Evolutionary conservation across 257 asterid species (phyloP).

Genomic region (Anisodus tanguticus): DNA sequence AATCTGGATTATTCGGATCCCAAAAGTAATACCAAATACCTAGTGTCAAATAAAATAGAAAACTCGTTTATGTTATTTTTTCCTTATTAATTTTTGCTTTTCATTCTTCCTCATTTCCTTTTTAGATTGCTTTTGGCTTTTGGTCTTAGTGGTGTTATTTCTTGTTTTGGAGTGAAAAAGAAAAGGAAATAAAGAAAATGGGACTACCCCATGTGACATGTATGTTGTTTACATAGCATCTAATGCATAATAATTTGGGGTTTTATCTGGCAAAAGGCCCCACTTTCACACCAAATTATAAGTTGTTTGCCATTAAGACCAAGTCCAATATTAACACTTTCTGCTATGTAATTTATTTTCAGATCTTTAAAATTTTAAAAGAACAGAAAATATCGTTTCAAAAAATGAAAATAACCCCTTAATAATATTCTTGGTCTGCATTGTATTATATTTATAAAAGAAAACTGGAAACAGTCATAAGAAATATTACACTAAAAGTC

Average conservation of each 20-base stretch:
- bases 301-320: constrained; percentile 39
- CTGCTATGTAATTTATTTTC: background rate
- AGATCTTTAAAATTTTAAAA: background rate
- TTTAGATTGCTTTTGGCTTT: constrained; percentile 27
- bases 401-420: background rate
- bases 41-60: background rate
- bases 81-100: constrained; percentile 23
- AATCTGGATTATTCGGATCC: background rate
- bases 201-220: constrained; percentile 56
- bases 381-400: background rate
- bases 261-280: constrained; percentile 53
- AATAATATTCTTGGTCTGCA: background rate
- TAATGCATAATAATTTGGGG: constrained; percentile 43
- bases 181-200: constrained; percentile 16
- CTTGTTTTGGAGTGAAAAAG: constrained; percentile 33
- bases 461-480: background rate
- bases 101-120: background rate
- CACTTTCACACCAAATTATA: constrained; percentile 26
- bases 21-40: background rate
- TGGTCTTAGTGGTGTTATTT: constrained; percentile 34
- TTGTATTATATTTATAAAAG: background rate
- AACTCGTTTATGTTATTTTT: background rate
- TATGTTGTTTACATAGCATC: constrained; percentile 50
- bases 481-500: background rate
- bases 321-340: constrained; percentile 13